Base-by-base conservation (phyloP, 208 protist species). In the Acanthamoeba healyi region DNA sequence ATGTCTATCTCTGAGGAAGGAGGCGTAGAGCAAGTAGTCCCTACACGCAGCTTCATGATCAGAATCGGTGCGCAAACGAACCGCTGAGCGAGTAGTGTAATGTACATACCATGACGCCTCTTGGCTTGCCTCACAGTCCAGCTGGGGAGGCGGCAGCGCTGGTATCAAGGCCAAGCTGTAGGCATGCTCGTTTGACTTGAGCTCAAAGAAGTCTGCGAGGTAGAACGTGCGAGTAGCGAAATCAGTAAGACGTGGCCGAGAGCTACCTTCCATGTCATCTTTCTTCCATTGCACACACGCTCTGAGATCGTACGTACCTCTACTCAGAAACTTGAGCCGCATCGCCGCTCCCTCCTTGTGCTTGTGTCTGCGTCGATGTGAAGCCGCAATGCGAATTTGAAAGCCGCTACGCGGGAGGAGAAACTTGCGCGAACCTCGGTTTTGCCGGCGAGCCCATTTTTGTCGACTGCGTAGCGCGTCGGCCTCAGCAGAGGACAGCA, bases 181-280 rank as follows among this genome's bases (percentile, higher is more conserved):
- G 2, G 44, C 77, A 38, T 51, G 44, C 46, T 87, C 77, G 46
- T 87, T 87, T 19, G 77, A 54, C 77, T 87, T 87, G 0, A 87
- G 77, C 29, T n/a, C 77, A n/a, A 87, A 87, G 46, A 63, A 87
- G 44, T 87, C 77, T 87, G 46, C 32, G 32, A 65, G 4, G 29
- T 40, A 74, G 65, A 19, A 84, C 29, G 67, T 38, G 38, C 32
- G 51, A 56, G 51, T 15, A 15, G 26, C 6, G 51, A 26, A 26
- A 22, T 22, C 26, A 22, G 51, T 54, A 24, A 5, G 0, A 15
- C 4, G 12, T 19, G 15, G 49, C 49, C 15, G n/a, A 12, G 6
- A 0, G 49, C 51, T 56, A 56, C 51, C 6, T 22, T 56, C 12
- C 44, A 15, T 12, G 44, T 4, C 44, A 49, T 49, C 9, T 12